Base-by-base conservation (phyloP, 192 early-diverging fungal genomes). In the Fimicolochytrium jonesii region DNA sequence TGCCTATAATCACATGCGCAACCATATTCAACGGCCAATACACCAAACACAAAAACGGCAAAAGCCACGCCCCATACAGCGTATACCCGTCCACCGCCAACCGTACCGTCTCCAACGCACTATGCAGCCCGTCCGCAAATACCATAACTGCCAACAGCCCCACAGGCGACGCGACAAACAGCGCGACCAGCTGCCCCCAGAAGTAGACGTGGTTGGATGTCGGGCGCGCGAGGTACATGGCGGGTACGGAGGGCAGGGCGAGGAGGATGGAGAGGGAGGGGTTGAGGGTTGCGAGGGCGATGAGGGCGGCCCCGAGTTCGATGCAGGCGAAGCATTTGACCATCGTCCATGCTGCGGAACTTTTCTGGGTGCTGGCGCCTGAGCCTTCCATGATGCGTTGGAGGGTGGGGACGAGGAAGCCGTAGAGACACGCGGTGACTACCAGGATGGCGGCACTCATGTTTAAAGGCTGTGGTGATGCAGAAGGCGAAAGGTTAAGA, bases 1-100 rank as follows among this genome's bases (percentile, higher is more conserved):
- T 68, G 1, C 53, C 64, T 18, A 73, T 45, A 51, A 80, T 44
- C n/a, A 74, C 53, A 57, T 74, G 69, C 31, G 64, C 64, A 5
- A 58, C 74, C 63, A 77, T 15, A 50, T 63, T 64, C 36, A 80
- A 45, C 10, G 79, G 79, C 70, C 73, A 75, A 32, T 69, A 77
- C 20, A 67, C 17, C 39, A 63, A 46, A 4, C 49, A 50, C 25
- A 77, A 22, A 42, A 66, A 69, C 13, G 66, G 69, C 46, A 76
- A 34, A 13, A 72, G 18, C 69, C 66, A 71, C 4, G 66, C 69
- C 6, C 76, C 75, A 73, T 73, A 78, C 45, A 73, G 32, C 9
- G 41, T 37, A 63, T 68, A 72, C 9, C 65, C 52, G 15, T 61
- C 51, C 45, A 55, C 59, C 11, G 52, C 49, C 34, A 33, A 9